Evolutionary conservation across 2,329 filamentous ascomycete species (phyloP), one percentile per base, ranked within the genome.

Genomic region (Pochonia chlamydosporia): DNA sequence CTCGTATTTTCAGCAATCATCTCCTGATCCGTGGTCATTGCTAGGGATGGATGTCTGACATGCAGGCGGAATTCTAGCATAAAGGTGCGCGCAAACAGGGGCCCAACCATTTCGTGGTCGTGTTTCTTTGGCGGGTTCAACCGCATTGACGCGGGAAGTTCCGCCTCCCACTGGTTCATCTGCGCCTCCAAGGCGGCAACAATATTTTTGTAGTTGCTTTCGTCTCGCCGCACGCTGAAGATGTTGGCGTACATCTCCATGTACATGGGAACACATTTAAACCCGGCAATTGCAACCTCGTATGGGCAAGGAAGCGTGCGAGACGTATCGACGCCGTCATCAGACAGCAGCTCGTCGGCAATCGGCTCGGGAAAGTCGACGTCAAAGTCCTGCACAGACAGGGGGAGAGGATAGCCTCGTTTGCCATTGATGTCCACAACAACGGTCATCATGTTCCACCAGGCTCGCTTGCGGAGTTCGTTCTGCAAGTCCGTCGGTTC

Each of bases 381-480:
- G 57, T 95, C 89, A 55, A 90, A 85, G 53, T 93, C 87, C 44
- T 87, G 81, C 3, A 83, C 69, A 10, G 81, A 78, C 41, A 93
- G 76, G 2, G 84, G 80, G 77, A 93, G 87, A 1, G 89, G 89
- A 14, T 84, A 76, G 16, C 89, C 89, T 30, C 91, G 78, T 49
- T 87, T 87, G 18, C 87, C 87, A 55, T 82, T 82, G 9, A 92
- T 70, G n/a, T 79, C 81, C 9, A 87, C 73, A 50, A 82, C 76
- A 13, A 90, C 73, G 5, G 76, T 72, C 35, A 90, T 66, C 10
- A 91, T 73, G 5, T 75, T 75, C 85, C 87, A 95, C 72, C 89
- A 95, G 1, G 83, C 75, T 14, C 89, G 76, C 66, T 91, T 91
- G 21, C 88, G 78, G 64, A 91, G 63, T 62, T 95, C 88, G 49